phyloP scores from a whole-genome alignment of 192 early-diverging fungal genomes.

The Jimgerdemannia lactiflua region DNA sequence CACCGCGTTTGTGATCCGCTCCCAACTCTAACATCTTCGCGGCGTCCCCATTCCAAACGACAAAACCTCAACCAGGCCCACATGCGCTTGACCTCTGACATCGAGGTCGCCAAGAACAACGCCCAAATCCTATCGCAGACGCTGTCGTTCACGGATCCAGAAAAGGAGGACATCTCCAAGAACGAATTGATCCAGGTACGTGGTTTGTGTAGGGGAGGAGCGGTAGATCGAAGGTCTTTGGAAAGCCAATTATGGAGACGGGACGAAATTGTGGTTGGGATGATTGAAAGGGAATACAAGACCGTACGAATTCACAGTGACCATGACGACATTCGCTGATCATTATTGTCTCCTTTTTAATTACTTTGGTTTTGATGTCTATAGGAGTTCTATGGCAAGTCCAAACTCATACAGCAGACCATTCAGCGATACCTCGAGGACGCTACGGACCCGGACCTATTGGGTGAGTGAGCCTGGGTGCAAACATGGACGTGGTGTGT shows the following conservation, averaged over 20 bases:
- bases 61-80: background rate
- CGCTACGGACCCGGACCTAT: constrained; percentile 24
- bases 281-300: background rate
- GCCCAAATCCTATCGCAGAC: constrained; percentile 49
- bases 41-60: too few relatives aligned
- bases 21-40: too few relatives aligned
- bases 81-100: constrained; percentile 19
- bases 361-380: background rate
- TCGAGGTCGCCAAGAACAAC: constrained; percentile 49
- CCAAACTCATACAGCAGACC: constrained; percentile 34
- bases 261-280: background rate
- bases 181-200: constrained; percentile 50
- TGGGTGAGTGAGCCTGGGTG: constrained; percentile 35
- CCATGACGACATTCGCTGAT: too few relatives aligned
- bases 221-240: background rate
- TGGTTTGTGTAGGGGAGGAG: background rate
- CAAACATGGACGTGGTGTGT: background rate
- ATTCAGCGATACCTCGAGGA: constrained; percentile 34
- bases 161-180: constrained; percentile 48
- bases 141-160: constrained; percentile 49
- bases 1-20: too few relatives aligned
- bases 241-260: background rate
- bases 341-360: too few relatives aligned
- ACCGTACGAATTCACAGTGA: too few relatives aligned
- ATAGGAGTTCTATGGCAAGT: constrained; percentile 56